Conservation (phyloP, 371 early-diverging fungal species). For the Mortierella polycephala region DNA sequence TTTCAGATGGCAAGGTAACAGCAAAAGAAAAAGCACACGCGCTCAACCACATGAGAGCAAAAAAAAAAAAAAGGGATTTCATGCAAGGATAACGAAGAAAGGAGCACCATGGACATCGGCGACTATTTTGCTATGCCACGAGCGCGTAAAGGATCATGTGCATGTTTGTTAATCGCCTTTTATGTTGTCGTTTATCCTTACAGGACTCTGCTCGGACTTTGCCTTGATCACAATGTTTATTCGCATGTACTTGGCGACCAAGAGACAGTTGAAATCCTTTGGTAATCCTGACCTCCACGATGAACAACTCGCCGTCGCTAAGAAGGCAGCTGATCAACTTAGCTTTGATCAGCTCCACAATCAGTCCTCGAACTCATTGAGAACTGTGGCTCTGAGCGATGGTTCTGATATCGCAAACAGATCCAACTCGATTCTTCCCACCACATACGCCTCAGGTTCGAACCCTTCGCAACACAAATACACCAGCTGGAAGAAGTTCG, state of each 20-base stretch:
- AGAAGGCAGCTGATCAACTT: conserved; percentile 19
- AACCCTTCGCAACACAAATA: too few relatives aligned
- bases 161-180: not conserved
- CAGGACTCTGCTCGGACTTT: conserved; percentile 62
- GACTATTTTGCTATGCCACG: not conserved
- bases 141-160: not conserved
- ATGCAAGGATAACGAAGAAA: not conserved
- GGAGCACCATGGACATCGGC: not conserved
- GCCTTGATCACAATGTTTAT: conserved; percentile 54
- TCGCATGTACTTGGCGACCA: conserved; percentile 54
- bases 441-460: not conserved
- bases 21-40: not conserved
- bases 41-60: not conserved
- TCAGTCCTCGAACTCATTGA: conserved; percentile 14
- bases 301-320: conserved; percentile 20
- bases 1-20: conserved; percentile 62
- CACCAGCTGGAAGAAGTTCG: not conserved
- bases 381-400: conserved; percentile 2
- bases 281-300: conserved; percentile 30
- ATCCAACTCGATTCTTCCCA: not conserved
- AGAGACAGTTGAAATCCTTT: conserved; percentile 22
- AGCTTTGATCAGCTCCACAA: conserved; percentile 14
- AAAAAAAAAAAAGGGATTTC: not conserved
- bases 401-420: not conserved
- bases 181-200: not conserved